Evolutionary conservation across 768 basidiomycete species (phyloP), one percentile per base, ranked within the genome.

Genomic region (Naganishia vaughanmartiniae): DNA sequence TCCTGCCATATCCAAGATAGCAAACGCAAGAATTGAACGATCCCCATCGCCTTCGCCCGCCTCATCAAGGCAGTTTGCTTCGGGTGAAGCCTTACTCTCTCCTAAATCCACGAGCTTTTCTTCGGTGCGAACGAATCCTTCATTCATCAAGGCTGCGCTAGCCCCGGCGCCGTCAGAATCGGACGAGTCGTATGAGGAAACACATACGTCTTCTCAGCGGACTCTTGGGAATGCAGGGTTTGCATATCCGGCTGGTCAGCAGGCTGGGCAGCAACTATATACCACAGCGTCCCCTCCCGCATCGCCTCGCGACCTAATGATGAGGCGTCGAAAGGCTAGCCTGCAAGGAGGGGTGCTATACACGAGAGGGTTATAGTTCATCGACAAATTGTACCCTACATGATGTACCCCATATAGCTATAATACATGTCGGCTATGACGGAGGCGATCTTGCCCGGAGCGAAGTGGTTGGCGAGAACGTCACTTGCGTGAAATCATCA

Each of bases 311-410:
- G 71, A 72, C 21, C 26, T 68, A 6, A 28, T 68, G 24, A 67
- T 55, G n/a, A 46, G 48, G 39, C 66, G 71, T 17, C 28, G 71
- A 5, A 72, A 68, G 46, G 71, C 71, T 24, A 72, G 66, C 33
- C 54, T 72, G 26, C 71, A 72, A 48, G 71, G 53, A 54, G 71
- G 71, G 9, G 67, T 72, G n/a, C 28, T 72, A 26, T 65, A 65
- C 42, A 63, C 69, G 7, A 51, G 67, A 51, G 48, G 48, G 7
- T 51, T 51, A 51, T 51, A 51, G 14, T 51, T 24, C 21, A 21
- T n/a, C 24, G n/a, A 57, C 15, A 5, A 31, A 7, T 28, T 26
- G 34, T 24, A 19, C 55, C 30, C 55, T 57, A 51, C 48, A 51
- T 51, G 48, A 51, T 51, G 48, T 51, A 24, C 48, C 48, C 17